phyloP scores from a whole-genome alignment of 1,284 basidiomycete species.

The Trichosporon coremiiforme region DNA sequence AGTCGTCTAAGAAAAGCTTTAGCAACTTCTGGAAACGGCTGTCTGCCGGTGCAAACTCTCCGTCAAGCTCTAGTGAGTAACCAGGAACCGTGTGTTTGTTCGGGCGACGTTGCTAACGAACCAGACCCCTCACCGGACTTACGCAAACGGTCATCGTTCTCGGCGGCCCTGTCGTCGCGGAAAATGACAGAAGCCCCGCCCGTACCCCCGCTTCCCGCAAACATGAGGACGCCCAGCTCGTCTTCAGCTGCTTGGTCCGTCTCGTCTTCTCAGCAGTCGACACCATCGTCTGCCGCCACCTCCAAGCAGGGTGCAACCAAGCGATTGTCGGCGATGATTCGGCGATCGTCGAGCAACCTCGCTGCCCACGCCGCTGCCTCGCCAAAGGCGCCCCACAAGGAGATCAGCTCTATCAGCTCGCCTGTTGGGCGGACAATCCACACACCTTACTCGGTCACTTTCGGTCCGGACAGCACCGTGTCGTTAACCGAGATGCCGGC shows the following conservation, averaged over 20 bases:
- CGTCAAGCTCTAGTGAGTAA: conserved; percentile 4
- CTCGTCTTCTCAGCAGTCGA: conserved; percentile 22
- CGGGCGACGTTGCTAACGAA: neutral
- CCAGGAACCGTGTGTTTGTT: neutral
- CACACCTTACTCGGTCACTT: conserved; percentile 5
- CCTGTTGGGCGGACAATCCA: conserved; percentile 11
- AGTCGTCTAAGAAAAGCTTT: conserved; percentile 20
- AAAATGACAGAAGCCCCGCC: conserved; percentile 33
- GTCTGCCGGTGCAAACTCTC: conserved; percentile 16
- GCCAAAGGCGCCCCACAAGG: conserved; percentile 17
- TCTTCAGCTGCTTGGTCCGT: conserved; percentile 22
- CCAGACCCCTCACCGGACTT: conserved; percentile 6
- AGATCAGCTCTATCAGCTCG: conserved; percentile 11
- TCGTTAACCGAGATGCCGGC: conserved; percentile 16
- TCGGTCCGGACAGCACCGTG: conserved; percentile 6
- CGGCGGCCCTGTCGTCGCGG: conserved; percentile 1
- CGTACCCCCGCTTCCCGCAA: conserved; percentile 43
- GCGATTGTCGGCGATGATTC: conserved; percentile 32
- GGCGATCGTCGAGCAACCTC: conserved; percentile 44
- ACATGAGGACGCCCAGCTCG: conserved; percentile 40
- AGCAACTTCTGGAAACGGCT: conserved; percentile 25
- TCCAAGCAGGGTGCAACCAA: conserved; percentile 29
- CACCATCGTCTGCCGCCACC: conserved; percentile 3
- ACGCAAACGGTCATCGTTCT: neutral
- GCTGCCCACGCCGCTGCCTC: conserved; percentile 21